phyloP scores from a whole-genome alignment of 1,139 yeast species.

The Suhomyces coccinellae region DNA sequence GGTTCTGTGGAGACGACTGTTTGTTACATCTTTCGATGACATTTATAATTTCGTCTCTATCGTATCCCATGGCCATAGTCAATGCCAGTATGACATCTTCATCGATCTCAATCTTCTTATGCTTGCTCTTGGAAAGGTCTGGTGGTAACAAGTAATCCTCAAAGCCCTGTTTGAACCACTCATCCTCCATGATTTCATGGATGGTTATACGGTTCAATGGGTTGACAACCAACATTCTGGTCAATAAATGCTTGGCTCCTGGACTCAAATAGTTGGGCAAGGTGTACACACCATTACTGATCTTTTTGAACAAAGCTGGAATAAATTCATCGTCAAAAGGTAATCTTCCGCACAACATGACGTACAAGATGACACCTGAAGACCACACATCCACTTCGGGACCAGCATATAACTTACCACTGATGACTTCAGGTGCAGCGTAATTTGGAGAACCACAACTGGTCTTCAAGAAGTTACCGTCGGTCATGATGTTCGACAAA shows the following conservation, averaged over 20 bases:
- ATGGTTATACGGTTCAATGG: constrained; percentile 95
- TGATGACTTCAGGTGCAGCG: constrained; percentile 97
- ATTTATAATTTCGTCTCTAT: constrained; percentile 78
- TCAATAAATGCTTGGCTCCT: constrained; percentile 84
- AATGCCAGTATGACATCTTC: constrained; percentile 79
- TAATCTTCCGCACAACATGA: constrained; percentile 93
- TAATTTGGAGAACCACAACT: constrained; percentile 97
- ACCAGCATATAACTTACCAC: constrained; percentile 95
- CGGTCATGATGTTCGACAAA: constrained; percentile 94
- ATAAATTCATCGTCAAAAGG: constrained; percentile 98
- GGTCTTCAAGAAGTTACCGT: constrained; percentile 93
- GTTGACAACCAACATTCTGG: constrained; percentile 93
- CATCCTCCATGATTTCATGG: constrained; percentile 91
- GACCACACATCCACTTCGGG: constrained; percentile 99
- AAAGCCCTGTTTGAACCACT: constrained; percentile 87
- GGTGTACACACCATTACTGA: constrained; percentile 91
- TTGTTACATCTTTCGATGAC: constrained; percentile 56
- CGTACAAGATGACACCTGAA: constrained; percentile 93
- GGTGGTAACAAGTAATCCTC: constrained; percentile 83
- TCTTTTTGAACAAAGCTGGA: constrained; percentile 93
- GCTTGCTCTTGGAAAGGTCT: constrained; percentile 47
- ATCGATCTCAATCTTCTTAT: constrained; percentile 56
- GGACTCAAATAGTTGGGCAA: constrained; percentile 85
- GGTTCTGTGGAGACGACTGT: constrained; percentile 37
- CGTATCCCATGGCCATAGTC: constrained; percentile 89